A percentile compares a stretch with the other conserved stretches of the same genome.
These are phyloP conservation scores for Ceratobasidium sp. DNA, from an alignment of 1,284 basidiomycete species.

Conservation along the genomic window DNA sequence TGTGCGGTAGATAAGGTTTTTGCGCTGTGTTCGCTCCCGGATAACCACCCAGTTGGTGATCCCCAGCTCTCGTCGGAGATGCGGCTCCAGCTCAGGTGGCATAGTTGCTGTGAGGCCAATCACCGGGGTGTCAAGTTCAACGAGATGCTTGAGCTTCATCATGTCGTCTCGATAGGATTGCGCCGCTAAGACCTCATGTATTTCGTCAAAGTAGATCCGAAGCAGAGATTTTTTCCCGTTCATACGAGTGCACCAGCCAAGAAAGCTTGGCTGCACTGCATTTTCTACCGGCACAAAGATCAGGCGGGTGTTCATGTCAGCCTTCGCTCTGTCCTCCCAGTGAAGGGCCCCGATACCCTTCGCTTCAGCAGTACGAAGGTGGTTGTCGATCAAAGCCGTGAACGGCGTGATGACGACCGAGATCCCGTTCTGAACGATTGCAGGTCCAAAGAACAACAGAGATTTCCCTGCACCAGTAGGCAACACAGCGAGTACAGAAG, in stretches of 20 bases:
- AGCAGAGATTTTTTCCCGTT: background rate
- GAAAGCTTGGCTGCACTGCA: background rate
- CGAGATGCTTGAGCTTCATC: background rate
- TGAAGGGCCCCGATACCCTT: background rate
- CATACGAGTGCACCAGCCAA: background rate
- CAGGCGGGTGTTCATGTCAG: background rate
- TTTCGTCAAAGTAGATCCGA: constrained; percentile 18
- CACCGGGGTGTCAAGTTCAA: background rate
- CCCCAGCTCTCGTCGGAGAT: background rate
- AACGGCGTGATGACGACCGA: background rate
- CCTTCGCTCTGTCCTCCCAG: background rate
- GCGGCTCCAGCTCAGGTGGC: background rate
- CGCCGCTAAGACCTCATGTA: background rate
- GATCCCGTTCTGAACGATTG: background rate
- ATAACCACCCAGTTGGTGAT: background rate
- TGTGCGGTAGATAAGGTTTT: background rate
- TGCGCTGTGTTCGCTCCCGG: constrained; percentile 14
- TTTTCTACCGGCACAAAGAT: background rate
- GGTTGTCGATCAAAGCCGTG: background rate
- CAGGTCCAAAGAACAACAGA: background rate
- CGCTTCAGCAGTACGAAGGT: background rate
- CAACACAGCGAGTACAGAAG: background rate
- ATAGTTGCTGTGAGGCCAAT: background rate
- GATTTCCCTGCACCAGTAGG: constrained; percentile 14
- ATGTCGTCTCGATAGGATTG: background rate